phyloP scores from a whole-genome alignment of 768 basidiomycete genomes.

The Basidioascus undulatus region DNA sequence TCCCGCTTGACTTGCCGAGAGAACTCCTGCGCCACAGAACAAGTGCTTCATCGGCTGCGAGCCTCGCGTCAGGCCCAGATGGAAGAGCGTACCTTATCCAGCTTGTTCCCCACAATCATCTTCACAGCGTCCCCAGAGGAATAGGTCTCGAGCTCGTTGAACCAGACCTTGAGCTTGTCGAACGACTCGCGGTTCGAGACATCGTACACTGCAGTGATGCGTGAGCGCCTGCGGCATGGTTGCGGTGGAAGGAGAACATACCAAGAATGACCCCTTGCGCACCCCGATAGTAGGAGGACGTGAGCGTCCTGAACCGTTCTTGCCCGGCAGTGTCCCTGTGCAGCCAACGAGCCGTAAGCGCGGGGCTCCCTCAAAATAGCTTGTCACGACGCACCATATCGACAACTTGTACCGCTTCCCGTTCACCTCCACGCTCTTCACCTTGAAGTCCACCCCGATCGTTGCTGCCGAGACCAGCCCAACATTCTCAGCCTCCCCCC shows the following conservation, averaged over 20 bases:
- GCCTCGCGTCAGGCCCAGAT: background rate
- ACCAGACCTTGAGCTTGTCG: slow-evolving; percentile 70
- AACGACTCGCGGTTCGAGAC: slow-evolving; percentile 79
- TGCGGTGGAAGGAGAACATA: slow-evolving; percentile 7
- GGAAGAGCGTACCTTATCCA: slow-evolving; percentile 43
- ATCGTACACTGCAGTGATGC: slow-evolving; percentile 53
- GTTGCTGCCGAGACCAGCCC: slow-evolving; percentile 12
- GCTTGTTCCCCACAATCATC: slow-evolving; percentile 74
- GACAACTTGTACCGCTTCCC: slow-evolving; percentile 40
- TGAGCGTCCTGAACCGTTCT: slow-evolving; percentile 78
- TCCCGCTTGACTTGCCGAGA: slow-evolving; percentile 59
- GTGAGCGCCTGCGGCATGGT: background rate
- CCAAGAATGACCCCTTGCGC: slow-evolving; percentile 26
- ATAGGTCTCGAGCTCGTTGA: slow-evolving; percentile 74
- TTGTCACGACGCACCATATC: no score
- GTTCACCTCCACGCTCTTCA: slow-evolving; percentile 19
- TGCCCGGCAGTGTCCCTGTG: slow-evolving; percentile 89
- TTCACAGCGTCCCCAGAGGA: slow-evolving; percentile 64
- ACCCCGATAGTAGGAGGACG: slow-evolving; percentile 72
- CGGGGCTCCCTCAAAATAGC: no score
- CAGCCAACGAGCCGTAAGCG: no score
- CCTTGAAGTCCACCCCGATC: slow-evolving; percentile 22
- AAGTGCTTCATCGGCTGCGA: no score
- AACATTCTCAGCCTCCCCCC: slow-evolving; percentile 33
- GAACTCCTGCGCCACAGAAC: slow-evolving; percentile 67